These are phyloP conservation scores for Lepidium campestre DNA, from an alignment of 441 rosid genomes.

Conservation along the genomic window DNA sequence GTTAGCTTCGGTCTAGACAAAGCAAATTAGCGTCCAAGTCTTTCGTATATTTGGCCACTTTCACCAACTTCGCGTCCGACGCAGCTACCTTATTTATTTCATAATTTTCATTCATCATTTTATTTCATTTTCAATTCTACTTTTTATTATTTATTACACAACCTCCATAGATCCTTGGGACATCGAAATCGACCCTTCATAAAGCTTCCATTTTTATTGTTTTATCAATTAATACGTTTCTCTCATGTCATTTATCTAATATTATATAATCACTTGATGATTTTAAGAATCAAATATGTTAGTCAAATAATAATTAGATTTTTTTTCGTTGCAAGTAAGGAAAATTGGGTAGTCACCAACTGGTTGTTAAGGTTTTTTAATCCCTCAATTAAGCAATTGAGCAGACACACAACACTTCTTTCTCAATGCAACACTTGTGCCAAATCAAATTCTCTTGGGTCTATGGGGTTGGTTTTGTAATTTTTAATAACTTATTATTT, in stretches of 20 bases:
- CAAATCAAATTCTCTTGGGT: slow-evolving; percentile 2
- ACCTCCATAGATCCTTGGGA: slow-evolving; percentile 30
- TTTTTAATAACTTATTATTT: not conserved
- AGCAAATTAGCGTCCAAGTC: slow-evolving; percentile 22
- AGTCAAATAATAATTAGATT: not conserved
- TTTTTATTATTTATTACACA: slow-evolving; percentile 23
- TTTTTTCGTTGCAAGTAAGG: slow-evolving; percentile 13
- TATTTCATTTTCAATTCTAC: not conserved
- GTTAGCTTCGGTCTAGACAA: slow-evolving; percentile 10
- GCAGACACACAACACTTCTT: slow-evolving; percentile 22
- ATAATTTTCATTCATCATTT: no score
- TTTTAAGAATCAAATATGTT: not conserved
- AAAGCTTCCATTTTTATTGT: not conserved
- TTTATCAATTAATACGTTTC: not conserved
- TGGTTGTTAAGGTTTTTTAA: slow-evolving; percentile 30
- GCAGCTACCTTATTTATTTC: slow-evolving; percentile 33
- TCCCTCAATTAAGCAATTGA: slow-evolving; percentile 31
- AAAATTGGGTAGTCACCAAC: slow-evolving; percentile 28
- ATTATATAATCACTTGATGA: not conserved
- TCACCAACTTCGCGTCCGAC: slow-evolving; percentile 33
- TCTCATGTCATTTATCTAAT: not conserved
- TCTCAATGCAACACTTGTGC: slow-evolving; percentile 1
- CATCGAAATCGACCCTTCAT: slow-evolving; percentile 15
- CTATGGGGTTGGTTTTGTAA: slow-evolving; percentile 2
- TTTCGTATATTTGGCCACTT: slow-evolving; percentile 27